Conservation (phyloP, 164 flowering plant species). For the Kingdonia uniflora region DNA sequence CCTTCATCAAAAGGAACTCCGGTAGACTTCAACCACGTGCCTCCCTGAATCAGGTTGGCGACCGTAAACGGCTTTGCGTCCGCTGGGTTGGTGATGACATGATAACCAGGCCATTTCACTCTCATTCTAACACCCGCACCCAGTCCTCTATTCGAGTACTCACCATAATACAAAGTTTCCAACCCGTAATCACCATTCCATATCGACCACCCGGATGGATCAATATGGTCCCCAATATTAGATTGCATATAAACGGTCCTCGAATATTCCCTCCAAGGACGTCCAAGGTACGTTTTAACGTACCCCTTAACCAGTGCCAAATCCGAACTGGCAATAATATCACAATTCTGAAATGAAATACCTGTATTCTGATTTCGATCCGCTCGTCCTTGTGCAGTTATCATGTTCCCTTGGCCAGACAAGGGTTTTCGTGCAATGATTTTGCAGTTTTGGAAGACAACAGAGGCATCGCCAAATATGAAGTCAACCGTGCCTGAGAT, state of each 20-base stretch:
- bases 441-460: constrained; percentile 22
- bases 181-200: constrained; percentile 10
- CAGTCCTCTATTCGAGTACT: constrained; percentile 15
- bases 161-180: constrained; percentile 19
- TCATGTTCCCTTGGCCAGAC: constrained; percentile 22
- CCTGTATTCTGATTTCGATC: constrained; percentile 32
- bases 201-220: constrained; percentile 16
- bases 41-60: constrained; percentile 17
- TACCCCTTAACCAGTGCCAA: constrained; percentile 14
- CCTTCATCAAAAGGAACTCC: constrained; percentile 19
- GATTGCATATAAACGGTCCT: constrained; percentile 17
- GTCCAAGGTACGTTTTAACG: constrained; percentile 13
- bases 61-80: constrained; percentile 18
- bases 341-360: constrained; percentile 22
- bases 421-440: constrained; percentile 18
- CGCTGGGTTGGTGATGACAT: constrained; percentile 10
- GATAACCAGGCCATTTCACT: constrained; percentile 22
- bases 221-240: constrained; percentile 7
- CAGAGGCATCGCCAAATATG: constrained; percentile 29
- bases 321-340: constrained; percentile 19
- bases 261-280: constrained; percentile 21
- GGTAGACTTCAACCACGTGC: constrained; percentile 11
- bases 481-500: constrained; percentile 25
- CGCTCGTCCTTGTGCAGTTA: constrained; percentile 31
- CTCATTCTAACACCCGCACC: constrained; percentile 16